Conservation (phyloP, 192 early-diverging fungal species). For the Umbelopsis ramanniana region DNA sequence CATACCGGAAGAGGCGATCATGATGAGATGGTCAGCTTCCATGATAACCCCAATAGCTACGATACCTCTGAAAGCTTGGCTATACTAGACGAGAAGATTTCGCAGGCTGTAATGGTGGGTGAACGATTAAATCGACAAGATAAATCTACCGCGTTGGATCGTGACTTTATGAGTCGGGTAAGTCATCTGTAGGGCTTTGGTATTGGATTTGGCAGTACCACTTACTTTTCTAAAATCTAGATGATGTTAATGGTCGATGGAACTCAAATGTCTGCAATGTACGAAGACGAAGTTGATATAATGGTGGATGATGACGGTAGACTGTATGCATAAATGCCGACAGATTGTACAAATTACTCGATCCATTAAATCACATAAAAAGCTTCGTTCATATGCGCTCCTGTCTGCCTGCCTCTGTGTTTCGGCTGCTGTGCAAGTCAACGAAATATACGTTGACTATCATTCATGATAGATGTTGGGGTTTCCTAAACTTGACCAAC, state of each 20-base stretch:
- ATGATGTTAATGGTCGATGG: slow-evolving; percentile 5
- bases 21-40: slow-evolving; percentile 73
- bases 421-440: too few species aligned
- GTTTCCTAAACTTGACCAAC: too few species aligned
- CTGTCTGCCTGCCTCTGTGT: too few species aligned
- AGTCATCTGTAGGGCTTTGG: neutral
- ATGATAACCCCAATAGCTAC: slow-evolving; percentile 54
- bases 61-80: slow-evolving; percentile 15
- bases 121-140: slow-evolving; percentile 13
- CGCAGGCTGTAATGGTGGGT: neutral
- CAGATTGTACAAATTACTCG: neutral
- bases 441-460: too few species aligned
- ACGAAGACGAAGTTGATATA: slow-evolving; percentile 19
- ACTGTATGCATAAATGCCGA: neutral
- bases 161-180: slow-evolving; percentile 10
- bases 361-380: too few species aligned
- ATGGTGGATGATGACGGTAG: slow-evolving; percentile 18
- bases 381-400: too few species aligned
- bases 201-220: too few species aligned
- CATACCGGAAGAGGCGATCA: slow-evolving; percentile 42
- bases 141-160: neutral
- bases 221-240: neutral
- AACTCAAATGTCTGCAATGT: slow-evolving; percentile 17
- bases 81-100: slow-evolving; percentile 1
- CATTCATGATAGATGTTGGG: too few species aligned